Evolutionary conservation across 257 asterid genomes (phyloP).

Genomic region (Penstemon eatonii): DNA sequence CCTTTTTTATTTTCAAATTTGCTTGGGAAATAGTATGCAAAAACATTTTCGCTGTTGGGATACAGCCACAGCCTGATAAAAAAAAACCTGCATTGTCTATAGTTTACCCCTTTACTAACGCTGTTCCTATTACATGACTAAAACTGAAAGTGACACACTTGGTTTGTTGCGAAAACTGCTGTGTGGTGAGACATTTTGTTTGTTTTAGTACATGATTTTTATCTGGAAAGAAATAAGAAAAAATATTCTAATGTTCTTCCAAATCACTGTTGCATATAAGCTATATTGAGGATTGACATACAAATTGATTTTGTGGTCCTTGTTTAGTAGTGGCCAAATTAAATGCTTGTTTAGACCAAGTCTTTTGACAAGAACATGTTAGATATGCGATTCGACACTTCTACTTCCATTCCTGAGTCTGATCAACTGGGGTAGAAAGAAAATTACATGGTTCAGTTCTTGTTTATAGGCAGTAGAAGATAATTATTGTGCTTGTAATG

Average conservation of each 20-base stretch:
- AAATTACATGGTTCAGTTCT: no score
- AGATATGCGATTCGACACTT: not conserved
- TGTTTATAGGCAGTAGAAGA: not conserved
- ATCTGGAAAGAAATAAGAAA: no score
- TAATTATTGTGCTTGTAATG: not conserved
- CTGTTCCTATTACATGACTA: not conserved
- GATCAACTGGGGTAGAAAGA: not conserved
- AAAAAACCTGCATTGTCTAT: not conserved
- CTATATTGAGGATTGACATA: not conserved
- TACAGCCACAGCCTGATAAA: conserved; percentile 2
- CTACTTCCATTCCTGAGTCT: not conserved
- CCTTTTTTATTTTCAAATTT: not conserved
- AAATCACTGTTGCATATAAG: not conserved
- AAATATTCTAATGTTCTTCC: not conserved
- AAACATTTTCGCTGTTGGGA: not conserved
- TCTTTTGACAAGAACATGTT: not conserved
- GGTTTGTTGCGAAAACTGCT: not conserved
- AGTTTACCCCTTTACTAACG: conserved; percentile 3
- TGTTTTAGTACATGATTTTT: no score
- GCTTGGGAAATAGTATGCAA: conserved; percentile 1
- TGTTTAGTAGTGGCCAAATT: not conserved
- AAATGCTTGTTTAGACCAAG: not conserved
- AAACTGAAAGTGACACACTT: conserved; percentile 11
- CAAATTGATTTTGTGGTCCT: not conserved
- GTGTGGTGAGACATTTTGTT: not conserved